These are phyloP conservation scores for Epichloe aotearoae DNA, from an alignment of 2,329 filamentous ascomycete genomes.

Conservation along the genomic window DNA sequence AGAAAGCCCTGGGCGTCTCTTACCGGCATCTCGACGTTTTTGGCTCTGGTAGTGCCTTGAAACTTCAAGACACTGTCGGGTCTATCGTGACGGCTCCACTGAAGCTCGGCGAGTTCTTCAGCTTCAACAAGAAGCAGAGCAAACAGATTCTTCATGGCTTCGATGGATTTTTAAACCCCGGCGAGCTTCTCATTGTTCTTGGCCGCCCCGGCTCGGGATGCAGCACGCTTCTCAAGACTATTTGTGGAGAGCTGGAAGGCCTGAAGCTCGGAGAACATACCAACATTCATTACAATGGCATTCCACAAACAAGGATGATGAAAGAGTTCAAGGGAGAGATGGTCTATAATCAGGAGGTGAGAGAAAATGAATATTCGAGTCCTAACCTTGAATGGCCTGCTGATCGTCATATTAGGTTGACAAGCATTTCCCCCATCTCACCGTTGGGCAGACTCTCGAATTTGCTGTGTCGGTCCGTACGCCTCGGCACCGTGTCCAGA, in stretches of 20 bases:
- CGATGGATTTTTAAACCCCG: slow-evolving; percentile 48
- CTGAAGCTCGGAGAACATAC: slow-evolving; percentile 37
- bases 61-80: slow-evolving; percentile 54
- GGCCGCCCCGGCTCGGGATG: slow-evolving; percentile 54
- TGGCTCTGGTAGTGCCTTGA: slow-evolving; percentile 52
- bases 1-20: slow-evolving; percentile 43
- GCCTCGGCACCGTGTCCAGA: slow-evolving; percentile 49
- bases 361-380: not conserved
- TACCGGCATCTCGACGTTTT: slow-evolving; percentile 54
- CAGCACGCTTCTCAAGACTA: slow-evolving; percentile 48
- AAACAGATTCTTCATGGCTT: slow-evolving; percentile 52
- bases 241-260: slow-evolving; percentile 47
- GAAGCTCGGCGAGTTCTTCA: slow-evolving; percentile 41
- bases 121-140: slow-evolving; percentile 25
- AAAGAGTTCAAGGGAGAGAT: slow-evolving; percentile 51
- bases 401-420: slow-evolving; percentile 33
- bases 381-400: not conserved
- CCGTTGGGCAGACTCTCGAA: slow-evolving; percentile 58
- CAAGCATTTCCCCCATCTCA: slow-evolving; percentile 64
- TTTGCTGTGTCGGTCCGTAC: slow-evolving; percentile 61
- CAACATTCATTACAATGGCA: slow-evolving; percentile 49
- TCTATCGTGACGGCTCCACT: slow-evolving; percentile 46
- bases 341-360: slow-evolving; percentile 61
- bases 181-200: slow-evolving; percentile 57
- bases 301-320: slow-evolving; percentile 37